Evolutionary conservation across 192 early-diverging fungal species (phyloP).

Genomic region (Pecoramyces ruminantium): DNA sequence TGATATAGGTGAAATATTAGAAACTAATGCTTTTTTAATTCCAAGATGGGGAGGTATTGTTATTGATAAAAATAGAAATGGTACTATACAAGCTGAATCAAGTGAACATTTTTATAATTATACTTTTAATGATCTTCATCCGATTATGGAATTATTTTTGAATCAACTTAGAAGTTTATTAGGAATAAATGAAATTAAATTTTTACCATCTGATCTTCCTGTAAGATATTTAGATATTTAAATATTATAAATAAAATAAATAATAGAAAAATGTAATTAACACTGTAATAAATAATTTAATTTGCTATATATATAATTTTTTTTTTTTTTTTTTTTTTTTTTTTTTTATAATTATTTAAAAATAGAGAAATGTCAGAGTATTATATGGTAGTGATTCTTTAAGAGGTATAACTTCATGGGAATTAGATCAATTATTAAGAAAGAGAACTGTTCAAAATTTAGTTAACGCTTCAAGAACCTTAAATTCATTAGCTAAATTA

Average conservation of each 20-base stretch:
- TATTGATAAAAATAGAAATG: slow-evolving; percentile 36
- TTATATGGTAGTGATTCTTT: slow-evolving; percentile 16
- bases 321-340: neutral
- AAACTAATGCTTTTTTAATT: slow-evolving; percentile 72
- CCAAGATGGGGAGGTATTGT: slow-evolving; percentile 90
- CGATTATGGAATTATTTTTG: slow-evolving; percentile 62
- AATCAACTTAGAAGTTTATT: slow-evolving; percentile 66
- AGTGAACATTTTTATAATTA: slow-evolving; percentile 10
- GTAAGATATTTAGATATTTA: no score
- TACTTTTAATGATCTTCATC: slow-evolving; percentile 33
- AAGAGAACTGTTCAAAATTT: slow-evolving; percentile 53
- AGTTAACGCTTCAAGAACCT: slow-evolving; percentile 50
- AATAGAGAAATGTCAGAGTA: neutral
- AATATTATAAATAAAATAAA: no score
- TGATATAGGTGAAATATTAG: slow-evolving; percentile 15
- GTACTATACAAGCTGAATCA: neutral
- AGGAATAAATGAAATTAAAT: slow-evolving; percentile 46
- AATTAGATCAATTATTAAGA: slow-evolving; percentile 59
- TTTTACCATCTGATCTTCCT: neutral
- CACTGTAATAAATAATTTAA: no score
- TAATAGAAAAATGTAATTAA: no score
- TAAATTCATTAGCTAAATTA: slow-evolving; percentile 62
- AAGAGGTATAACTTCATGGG: slow-evolving; percentile 63
- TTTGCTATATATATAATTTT: no score
- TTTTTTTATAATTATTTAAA: neutral